phyloP scores from a whole-genome alignment of 306 rosid species.

The Cicer bijugum region DNA sequence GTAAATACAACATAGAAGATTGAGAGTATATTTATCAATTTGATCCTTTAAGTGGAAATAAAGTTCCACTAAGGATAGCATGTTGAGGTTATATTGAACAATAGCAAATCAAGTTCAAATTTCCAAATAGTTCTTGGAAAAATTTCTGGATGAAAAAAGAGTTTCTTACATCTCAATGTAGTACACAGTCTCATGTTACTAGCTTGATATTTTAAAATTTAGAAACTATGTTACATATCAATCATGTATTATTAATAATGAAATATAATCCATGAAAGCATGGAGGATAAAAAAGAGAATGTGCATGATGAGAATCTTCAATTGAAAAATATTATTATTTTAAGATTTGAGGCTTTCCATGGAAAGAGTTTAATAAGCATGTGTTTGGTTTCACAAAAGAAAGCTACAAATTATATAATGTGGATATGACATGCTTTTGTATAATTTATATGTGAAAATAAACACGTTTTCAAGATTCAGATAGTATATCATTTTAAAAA shows the following conservation, averaged over 20 bases:
- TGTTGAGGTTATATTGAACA: no score
- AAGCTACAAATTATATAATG: not conserved
- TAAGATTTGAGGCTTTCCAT: no score
- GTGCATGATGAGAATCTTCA: no score
- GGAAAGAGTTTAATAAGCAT: not conserved
- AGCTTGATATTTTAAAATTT: slow-evolving; percentile 16
- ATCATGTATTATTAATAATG: not conserved
- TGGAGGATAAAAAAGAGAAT: not conserved
- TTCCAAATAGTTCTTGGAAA: slow-evolving; percentile 10
- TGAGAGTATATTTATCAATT: slow-evolving; percentile 41
- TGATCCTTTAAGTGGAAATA: slow-evolving; percentile 47
- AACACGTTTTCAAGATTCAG: slow-evolving; percentile 5
- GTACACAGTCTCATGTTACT: slow-evolving; percentile 1
- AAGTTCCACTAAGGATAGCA: not conserved
- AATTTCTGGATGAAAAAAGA: not conserved
- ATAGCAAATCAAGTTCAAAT: not conserved
- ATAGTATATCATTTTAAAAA: not conserved
- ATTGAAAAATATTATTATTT: no score
- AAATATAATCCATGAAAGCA: slow-evolving; percentile 2
- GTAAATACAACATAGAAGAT: slow-evolving; percentile 69
- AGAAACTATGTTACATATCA: slow-evolving; percentile 17
- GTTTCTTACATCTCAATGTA: slow-evolving; percentile 1
- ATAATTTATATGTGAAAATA: not conserved
- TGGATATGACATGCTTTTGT: not conserved
- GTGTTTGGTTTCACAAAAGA: slow-evolving; percentile 1